Conservation (phyloP, 805 yeast species). For the Candida dendrica region DNA sequence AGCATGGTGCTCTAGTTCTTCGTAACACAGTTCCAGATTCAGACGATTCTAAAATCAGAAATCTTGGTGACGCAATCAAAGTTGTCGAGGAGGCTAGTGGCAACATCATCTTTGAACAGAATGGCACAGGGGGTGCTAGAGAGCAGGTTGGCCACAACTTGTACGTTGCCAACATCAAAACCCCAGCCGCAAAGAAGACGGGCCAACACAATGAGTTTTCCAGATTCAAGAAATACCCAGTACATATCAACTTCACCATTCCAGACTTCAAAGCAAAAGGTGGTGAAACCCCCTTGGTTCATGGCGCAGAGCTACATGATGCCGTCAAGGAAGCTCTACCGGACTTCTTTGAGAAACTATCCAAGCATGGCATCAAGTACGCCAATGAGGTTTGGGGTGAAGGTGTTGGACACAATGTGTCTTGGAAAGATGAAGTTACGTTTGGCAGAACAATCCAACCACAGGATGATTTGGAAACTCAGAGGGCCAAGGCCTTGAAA, state of each 20-base stretch:
- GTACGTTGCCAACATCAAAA: conserved; percentile 25
- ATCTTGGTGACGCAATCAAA: conserved; percentile 14
- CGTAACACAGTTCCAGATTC: conserved; percentile 13
- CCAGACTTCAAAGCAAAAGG: conserved; percentile 17
- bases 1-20: conserved; percentile 25
- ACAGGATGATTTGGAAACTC: conserved; percentile 18
- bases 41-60: conserved; percentile 15
- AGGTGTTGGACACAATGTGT: conserved; percentile 4
- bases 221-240: conserved; percentile 23
- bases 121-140: conserved; percentile 23
- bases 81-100: conserved; percentile 19
- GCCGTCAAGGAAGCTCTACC: conserved; percentile 14
- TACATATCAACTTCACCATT: conserved; percentile 20
- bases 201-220: conserved; percentile 29
- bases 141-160: conserved; percentile 18
- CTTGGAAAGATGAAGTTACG: conserved; percentile 24
- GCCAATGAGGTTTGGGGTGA: conserved; percentile 22
- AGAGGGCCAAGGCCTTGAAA: conserved; percentile 20
- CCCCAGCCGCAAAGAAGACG: conserved; percentile 17
- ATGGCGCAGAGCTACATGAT: conserved; percentile 25
- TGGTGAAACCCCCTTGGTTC: conserved; percentile 28
- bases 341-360: conserved; percentile 15
- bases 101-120: conserved; percentile 20
- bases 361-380: conserved; percentile 19
- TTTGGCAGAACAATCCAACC: conserved; percentile 23